These are phyloP conservation scores for Apiospora phragmitis DNA, from an alignment of 2,329 filamentous ascomycete genomes.

Conservation along the genomic window DNA sequence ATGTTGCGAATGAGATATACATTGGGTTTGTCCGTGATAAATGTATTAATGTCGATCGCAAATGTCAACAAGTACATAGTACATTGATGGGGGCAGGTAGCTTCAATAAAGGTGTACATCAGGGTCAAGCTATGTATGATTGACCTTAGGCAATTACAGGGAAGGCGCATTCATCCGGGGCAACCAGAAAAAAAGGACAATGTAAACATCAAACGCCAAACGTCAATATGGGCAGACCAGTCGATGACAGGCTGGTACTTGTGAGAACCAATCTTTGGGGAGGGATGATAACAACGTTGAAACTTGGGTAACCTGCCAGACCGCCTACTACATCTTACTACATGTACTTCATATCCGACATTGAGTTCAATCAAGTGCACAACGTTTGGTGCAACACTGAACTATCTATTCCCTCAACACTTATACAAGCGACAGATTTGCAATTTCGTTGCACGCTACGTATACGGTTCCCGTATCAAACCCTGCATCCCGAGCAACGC, in stretches of 20 bases:
- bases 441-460: not conserved
- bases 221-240: not conserved
- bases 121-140: not conserved
- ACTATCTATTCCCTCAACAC: not conserved
- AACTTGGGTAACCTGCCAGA: not conserved
- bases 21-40: not conserved
- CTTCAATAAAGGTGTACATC: not conserved
- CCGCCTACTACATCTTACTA: not conserved
- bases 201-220: not conserved
- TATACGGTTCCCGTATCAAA: not conserved
- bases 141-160: not conserved
- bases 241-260: no score
- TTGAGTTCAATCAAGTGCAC: not conserved
- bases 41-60: no score
- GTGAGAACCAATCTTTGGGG: not conserved
- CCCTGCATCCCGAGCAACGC: not conserved
- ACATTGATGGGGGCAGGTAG: not conserved
- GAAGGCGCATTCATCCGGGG: not conserved
- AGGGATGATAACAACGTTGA: not conserved
- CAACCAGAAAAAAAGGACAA: not conserved
- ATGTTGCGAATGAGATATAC: not conserved
- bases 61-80: not conserved
- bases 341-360: not conserved
- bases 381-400: not conserved
- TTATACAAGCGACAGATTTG: not conserved